phyloP scores from a whole-genome alignment of 2,329 filamentous ascomycete genomes.

The Ophiosphaerella korrae region DNA sequence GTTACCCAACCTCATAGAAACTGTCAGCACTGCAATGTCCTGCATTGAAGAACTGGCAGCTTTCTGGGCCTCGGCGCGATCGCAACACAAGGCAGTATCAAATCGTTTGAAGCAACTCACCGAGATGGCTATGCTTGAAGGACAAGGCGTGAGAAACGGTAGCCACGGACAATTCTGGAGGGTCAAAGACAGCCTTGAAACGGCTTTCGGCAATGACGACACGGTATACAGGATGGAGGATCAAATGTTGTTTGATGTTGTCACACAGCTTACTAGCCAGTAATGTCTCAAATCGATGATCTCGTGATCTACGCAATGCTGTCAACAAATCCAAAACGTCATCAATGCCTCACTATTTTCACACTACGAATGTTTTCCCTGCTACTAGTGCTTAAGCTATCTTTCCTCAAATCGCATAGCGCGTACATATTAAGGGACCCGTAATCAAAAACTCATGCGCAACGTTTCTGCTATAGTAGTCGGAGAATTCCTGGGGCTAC shows the following conservation, averaged over 20 bases:
- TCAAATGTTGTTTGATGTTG: constrained; percentile 34
- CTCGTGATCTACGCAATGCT: background rate
- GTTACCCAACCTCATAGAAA: constrained; percentile 60
- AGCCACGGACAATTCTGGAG: constrained; percentile 44
- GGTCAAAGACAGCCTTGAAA: constrained; percentile 47
- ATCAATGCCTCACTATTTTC: no score
- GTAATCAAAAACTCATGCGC: no score
- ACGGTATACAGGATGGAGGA: constrained; percentile 48
- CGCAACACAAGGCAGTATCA: constrained; percentile 57
- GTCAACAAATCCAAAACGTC: no score
- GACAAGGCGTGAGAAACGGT: constrained; percentile 36
- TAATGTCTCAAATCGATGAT: constrained; percentile 1
- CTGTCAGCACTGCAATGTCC: constrained; percentile 58
- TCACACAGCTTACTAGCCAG: constrained; percentile 28
- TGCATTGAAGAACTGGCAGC: constrained; percentile 62
- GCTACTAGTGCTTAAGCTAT: no score
- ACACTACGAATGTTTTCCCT: no score
- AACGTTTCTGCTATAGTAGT: no score
- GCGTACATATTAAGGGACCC: no score
- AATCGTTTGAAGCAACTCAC: constrained; percentile 53
- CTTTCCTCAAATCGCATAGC: no score
- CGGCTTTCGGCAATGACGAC: constrained; percentile 51
- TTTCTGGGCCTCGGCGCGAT: constrained; percentile 65
- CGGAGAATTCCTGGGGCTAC: background rate
- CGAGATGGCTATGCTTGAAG: constrained; percentile 45